These are phyloP conservation scores for Septoria petroselini DNA, from an alignment of 2,329 filamentous ascomycete genomes.

Conservation along the genomic window DNA sequence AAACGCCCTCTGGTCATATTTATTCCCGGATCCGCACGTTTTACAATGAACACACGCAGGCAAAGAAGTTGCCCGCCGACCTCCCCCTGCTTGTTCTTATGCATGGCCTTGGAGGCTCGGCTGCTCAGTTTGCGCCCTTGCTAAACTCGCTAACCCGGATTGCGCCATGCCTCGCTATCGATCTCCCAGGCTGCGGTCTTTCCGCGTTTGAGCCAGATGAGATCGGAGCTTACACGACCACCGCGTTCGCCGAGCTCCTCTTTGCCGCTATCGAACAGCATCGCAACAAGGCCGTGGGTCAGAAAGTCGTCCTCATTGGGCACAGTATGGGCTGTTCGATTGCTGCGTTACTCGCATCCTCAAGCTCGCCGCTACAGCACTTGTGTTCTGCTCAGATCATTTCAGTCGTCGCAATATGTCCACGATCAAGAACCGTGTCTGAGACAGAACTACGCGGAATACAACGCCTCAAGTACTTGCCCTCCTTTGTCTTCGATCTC, in stretches of 20 bases:
- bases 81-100: constrained; percentile 86
- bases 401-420: constrained; percentile 79
- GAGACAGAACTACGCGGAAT: constrained; percentile 44
- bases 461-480: constrained; percentile 63
- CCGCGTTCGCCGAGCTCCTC: constrained; percentile 72
- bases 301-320: constrained; percentile 75
- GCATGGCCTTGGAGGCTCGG: constrained; percentile 88
- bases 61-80: constrained; percentile 71
- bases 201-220: constrained; percentile 68
- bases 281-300: constrained; percentile 59
- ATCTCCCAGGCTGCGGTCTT: constrained; percentile 83
- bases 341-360: constrained; percentile 66
- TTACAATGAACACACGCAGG: constrained; percentile 75
- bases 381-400: constrained; percentile 59
- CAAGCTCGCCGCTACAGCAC: constrained; percentile 52
- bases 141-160: constrained; percentile 59
- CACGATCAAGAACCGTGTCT: constrained; percentile 58
- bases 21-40: constrained; percentile 81
- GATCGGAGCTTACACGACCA: constrained; percentile 76
- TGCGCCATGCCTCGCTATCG: constrained; percentile 80
- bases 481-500: constrained; percentile 69
- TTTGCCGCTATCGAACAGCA: constrained; percentile 71
- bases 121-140: constrained; percentile 80
- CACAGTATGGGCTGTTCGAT: constrained; percentile 90
- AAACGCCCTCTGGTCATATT: constrained; percentile 62